Evolutionary conservation across 1,284 basidiomycete genomes (phyloP).

Genomic region (Ganoderma multipileum): DNA sequence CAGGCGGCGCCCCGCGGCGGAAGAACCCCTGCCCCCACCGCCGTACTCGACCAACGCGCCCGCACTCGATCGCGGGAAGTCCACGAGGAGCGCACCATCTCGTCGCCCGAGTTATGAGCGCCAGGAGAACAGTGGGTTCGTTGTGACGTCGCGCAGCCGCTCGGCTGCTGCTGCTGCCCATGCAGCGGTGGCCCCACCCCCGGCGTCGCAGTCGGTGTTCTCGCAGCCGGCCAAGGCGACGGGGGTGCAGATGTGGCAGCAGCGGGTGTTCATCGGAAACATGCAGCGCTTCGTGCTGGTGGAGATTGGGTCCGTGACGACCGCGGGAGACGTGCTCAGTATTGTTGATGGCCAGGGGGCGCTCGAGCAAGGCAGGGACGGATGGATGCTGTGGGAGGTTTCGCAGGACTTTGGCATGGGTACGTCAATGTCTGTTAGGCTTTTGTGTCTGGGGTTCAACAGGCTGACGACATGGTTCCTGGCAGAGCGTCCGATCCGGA

Average conservation of each 20-base stretch:
- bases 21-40: conserved; percentile 11
- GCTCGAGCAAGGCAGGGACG: conserved; percentile 61
- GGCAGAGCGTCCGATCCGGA: conserved; percentile 84
- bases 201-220: conserved; percentile 28
- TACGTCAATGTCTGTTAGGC: conserved; percentile 44
- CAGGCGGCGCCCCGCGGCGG: conserved; percentile 16
- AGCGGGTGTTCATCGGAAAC: conserved; percentile 76
- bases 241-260: conserved; percentile 50
- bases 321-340: conserved; percentile 69
- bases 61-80: conserved; percentile 32
- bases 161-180: neutral
- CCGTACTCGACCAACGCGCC: conserved; percentile 17
- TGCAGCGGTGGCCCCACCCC: neutral
- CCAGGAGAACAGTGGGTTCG: neutral
- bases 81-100: conserved; percentile 8
- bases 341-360: conserved; percentile 67
- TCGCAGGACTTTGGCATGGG: conserved; percentile 88
- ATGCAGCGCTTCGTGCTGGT: conserved; percentile 77
- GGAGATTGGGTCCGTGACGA: conserved; percentile 65
- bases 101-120: conserved; percentile 38
- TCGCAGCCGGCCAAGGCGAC: conserved; percentile 26
- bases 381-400: conserved; percentile 84
- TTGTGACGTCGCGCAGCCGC: conserved; percentile 15
- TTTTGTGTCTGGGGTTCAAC: neutral
- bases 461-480: conserved; percentile 9